Percentiles rank a stretch among this genome's conserved stretches.
phyloP scores from a whole-genome alignment of 2,329 filamentous ascomycete species.

The Zasmidium cellare region DNA sequence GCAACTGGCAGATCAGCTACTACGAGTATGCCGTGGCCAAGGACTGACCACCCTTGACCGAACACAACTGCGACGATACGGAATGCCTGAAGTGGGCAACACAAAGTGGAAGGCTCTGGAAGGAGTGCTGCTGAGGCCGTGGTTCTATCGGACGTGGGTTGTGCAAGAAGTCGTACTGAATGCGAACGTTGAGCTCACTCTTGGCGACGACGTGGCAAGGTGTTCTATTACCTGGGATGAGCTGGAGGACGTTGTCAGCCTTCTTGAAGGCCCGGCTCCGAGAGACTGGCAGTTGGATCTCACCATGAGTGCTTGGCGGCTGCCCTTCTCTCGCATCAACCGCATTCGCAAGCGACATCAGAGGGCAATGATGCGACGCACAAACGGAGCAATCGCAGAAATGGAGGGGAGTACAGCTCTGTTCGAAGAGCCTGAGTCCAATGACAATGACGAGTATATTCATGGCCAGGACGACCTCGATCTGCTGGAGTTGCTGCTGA shows the following conservation, averaged over 20 bases:
- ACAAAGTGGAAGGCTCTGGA: constrained; percentile 29
- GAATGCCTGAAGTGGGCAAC: constrained; percentile 28
- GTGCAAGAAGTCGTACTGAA: constrained; percentile 35
- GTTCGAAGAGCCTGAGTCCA: neutral
- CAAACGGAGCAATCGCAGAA: neutral
- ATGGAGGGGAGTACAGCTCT: neutral
- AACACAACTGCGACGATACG: constrained; percentile 24
- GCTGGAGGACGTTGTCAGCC: constrained; percentile 25
- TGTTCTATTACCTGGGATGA: constrained; percentile 29
- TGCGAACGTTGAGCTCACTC: constrained; percentile 29
- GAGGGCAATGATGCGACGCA: constrained; percentile 7
- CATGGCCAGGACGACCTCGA: constrained; percentile 19
- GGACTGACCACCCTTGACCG: constrained; percentile 12
- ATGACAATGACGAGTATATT: neutral
- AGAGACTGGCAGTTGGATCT: constrained; percentile 28
- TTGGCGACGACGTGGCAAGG: constrained; percentile 19
- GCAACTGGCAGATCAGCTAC: constrained; percentile 29
- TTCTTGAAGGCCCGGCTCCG: constrained; percentile 29
- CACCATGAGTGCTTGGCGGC: constrained; percentile 27
- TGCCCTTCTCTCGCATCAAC: constrained; percentile 34
- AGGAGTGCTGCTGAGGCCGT: constrained; percentile 28
- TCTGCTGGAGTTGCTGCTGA: constrained; percentile 31
- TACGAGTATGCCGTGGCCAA: constrained; percentile 19
- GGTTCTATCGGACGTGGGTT: constrained; percentile 34
- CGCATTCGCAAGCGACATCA: constrained; percentile 30